Conservation (phyloP, 805 yeast species). For the Tetrapisispora iriomotensis region DNA sequence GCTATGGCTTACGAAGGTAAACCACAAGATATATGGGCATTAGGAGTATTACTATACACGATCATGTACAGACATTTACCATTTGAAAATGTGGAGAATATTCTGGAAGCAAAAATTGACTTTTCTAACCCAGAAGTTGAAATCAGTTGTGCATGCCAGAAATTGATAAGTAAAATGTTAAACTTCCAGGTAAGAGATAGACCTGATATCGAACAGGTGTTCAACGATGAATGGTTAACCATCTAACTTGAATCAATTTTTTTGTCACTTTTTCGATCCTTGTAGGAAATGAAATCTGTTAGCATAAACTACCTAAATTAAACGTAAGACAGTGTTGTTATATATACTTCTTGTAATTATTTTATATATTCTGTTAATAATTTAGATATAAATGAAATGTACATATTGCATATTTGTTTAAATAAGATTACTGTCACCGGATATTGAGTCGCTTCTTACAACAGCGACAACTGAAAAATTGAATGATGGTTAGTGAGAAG, state of each 20-base stretch:
- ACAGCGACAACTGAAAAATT: too few species aligned
- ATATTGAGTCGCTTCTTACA: too few species aligned
- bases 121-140: constrained; percentile 26
- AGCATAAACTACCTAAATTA: too few species aligned
- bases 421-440: too few species aligned
- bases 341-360: too few species aligned
- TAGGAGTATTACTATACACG: constrained; percentile 86
- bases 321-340: too few species aligned
- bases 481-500: too few species aligned
- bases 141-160: constrained; percentile 47
- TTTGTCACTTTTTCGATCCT: too few species aligned
- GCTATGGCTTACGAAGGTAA: constrained; percentile 85
- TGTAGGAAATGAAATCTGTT: too few species aligned
- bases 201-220: constrained; percentile 63
- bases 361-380: too few species aligned
- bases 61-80: constrained; percentile 88
- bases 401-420: too few species aligned
- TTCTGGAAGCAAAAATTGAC: constrained; percentile 74
- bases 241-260: neutral
- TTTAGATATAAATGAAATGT: too few species aligned
- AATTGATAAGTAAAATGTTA: constrained; percentile 53
- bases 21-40: constrained; percentile 95
- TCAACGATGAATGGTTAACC: constrained; percentile 57
- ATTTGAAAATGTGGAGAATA: constrained; percentile 87
- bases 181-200: constrained; percentile 55